phyloP scores from a whole-genome alignment of 2,329 filamentous ascomycete species.

The Clarireedia homoeocarpa region DNA sequence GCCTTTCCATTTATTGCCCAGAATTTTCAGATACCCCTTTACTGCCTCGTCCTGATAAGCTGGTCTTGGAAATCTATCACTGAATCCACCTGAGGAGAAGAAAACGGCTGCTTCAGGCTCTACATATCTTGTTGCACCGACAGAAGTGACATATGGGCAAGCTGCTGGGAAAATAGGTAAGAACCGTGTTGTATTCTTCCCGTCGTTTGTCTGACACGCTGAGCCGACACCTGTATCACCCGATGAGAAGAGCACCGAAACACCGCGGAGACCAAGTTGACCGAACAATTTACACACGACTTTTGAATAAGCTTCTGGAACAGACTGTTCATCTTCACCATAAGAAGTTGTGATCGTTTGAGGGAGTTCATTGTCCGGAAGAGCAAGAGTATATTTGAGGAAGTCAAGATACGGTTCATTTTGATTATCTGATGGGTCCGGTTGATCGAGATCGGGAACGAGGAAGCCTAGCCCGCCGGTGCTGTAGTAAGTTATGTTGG shows the following conservation, averaged over 20 bases:
- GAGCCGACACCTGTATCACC: slow-evolving; percentile 48
- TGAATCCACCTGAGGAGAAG: slow-evolving; percentile 42
- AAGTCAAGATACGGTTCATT: slow-evolving; percentile 63
- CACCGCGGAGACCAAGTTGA: slow-evolving; percentile 55
- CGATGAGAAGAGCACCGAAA: slow-evolving; percentile 52
- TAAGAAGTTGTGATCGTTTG: slow-evolving; percentile 59
- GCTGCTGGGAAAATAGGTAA: slow-evolving; percentile 55
- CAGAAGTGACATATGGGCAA: slow-evolving; percentile 59
- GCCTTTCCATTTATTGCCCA: slow-evolving; percentile 37
- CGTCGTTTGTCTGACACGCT: slow-evolving; percentile 52
- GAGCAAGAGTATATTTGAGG: slow-evolving; percentile 47
- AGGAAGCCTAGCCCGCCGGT: slow-evolving; percentile 43
- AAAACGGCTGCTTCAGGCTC: slow-evolving; percentile 34
- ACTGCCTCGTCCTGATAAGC: slow-evolving; percentile 40
- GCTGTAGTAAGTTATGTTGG: slow-evolving; percentile 44
- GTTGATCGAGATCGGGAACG: slow-evolving; percentile 34
- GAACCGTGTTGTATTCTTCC: slow-evolving; percentile 45
- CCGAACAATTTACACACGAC: slow-evolving; percentile 56
- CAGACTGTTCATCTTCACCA: slow-evolving; percentile 58
- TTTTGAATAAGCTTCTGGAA: slow-evolving; percentile 52
- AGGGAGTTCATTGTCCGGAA: slow-evolving; percentile 42
- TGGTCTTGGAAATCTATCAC: slow-evolving; percentile 41
- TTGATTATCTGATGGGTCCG: slow-evolving; percentile 40
- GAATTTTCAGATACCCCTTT: slow-evolving; percentile 34
- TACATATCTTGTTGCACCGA: slow-evolving; percentile 50